A percentile compares a stretch with the other conserved stretches of the same genome.
These are phyloP conservation scores for Acanthamoeba sp. DNA, from an alignment of 208 protist species.

Conservation along the genomic window DNA sequence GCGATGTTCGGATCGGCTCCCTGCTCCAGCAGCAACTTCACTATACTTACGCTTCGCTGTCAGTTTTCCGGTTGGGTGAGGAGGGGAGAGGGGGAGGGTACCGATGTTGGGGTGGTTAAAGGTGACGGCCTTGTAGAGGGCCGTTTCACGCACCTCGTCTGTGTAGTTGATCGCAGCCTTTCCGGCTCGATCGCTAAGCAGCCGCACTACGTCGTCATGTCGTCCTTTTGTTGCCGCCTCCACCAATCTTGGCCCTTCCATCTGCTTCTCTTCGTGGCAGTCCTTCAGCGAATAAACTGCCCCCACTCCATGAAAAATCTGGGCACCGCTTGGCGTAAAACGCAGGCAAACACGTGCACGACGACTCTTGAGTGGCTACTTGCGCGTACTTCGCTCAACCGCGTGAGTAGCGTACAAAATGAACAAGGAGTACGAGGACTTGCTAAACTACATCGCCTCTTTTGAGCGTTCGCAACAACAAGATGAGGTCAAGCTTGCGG, in stretches of 20 bases:
- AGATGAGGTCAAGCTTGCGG: conserved; percentile 51
- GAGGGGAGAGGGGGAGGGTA: neutral
- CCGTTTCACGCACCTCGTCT: conserved; percentile 19
- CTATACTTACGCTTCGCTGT: neutral
- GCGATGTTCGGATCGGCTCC: conserved; percentile 34
- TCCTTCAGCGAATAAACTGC: too few relatives aligned
- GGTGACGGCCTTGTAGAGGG: conserved; percentile 52
- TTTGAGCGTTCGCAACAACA: conserved; percentile 30
- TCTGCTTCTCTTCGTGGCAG: neutral
- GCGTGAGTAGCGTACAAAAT: neutral
- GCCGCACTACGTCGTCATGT: neutral
- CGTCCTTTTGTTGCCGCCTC: neutral
- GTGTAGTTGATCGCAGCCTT: conserved; percentile 4
- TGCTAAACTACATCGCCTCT: conserved; percentile 37
- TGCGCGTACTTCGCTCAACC: too few relatives aligned
- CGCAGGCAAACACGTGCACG: too few relatives aligned
- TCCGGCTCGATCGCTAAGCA: neutral
- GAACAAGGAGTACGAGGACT: conserved; percentile 59
- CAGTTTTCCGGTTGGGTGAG: neutral
- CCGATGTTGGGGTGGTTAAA: conserved; percentile 27
- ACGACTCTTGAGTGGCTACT: too few relatives aligned
- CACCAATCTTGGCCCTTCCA: neutral
- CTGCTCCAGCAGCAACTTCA: neutral
- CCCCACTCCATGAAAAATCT: too few relatives aligned
- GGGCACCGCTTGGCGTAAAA: too few relatives aligned